A percentile compares a stretch with the other conserved stretches of the same genome.
Conservation (phyloP, 2,329 filamentous ascomycete genomes). For the Epichloe coenophiala region DNA sequence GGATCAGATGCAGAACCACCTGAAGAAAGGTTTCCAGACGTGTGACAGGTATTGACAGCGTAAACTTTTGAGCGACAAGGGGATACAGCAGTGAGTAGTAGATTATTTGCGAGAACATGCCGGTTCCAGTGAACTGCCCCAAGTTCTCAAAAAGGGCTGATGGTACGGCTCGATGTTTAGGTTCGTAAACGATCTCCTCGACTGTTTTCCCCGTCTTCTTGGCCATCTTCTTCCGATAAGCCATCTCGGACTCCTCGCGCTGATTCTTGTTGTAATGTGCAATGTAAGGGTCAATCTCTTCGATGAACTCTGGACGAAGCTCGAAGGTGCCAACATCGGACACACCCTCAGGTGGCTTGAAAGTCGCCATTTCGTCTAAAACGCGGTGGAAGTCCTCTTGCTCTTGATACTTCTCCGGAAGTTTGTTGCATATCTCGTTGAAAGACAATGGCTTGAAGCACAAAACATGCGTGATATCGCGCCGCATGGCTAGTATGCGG, state of each 20-base stretch:
- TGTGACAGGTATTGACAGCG: constrained; percentile 64
- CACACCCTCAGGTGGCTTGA: constrained; percentile 79
- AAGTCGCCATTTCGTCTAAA: constrained; percentile 76
- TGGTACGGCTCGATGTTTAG: constrained; percentile 61
- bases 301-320: constrained; percentile 71
- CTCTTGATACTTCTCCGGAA: constrained; percentile 82
- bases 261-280: constrained; percentile 96
- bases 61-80: constrained; percentile 52
- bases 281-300: constrained; percentile 88
- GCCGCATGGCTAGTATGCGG: constrained; percentile 59
- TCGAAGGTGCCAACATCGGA: constrained; percentile 92
- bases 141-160: constrained; percentile 67
- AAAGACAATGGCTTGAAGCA: constrained; percentile 95
- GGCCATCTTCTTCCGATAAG: constrained; percentile 76
- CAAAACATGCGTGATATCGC: constrained; percentile 83
- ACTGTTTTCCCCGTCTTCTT: constrained; percentile 71
- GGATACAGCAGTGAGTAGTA: constrained; percentile 81
- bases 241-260: constrained; percentile 82
- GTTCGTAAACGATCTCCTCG: constrained; percentile 84
- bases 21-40: constrained; percentile 86
- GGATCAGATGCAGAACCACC: constrained; percentile 73
- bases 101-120: constrained; percentile 79
- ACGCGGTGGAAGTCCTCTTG: constrained; percentile 77
- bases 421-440: constrained; percentile 73
- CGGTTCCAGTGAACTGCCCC: constrained; percentile 66